These are phyloP conservation scores for Sequoiadendron giganteum DNA, from an alignment of 75 land plant genomes.

Conservation along the genomic window DNA sequence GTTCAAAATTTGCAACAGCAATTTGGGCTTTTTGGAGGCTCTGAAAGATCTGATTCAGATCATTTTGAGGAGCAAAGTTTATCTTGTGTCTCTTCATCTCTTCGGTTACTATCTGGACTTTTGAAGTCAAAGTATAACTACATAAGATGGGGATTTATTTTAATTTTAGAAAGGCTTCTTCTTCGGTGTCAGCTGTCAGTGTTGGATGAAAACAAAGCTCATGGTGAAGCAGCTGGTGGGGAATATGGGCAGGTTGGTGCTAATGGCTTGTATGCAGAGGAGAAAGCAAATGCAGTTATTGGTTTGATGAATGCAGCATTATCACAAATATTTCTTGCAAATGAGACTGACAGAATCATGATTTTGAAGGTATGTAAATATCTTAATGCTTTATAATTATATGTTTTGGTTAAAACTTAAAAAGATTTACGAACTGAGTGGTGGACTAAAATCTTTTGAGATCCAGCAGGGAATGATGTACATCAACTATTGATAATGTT, in stretches of 20 bases:
- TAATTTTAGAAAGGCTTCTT: conserved; percentile 82
- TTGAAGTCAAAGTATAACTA: conserved; percentile 69
- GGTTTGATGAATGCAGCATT: conserved; percentile 84
- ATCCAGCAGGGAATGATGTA: not conserved
- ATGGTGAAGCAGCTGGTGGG: conserved; percentile 20
- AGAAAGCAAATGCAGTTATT: conserved; percentile 77
- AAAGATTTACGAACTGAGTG: not conserved
- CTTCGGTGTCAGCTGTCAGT: conserved; percentile 67
- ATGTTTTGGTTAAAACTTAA: conserved; percentile 49
- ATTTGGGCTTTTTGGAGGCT: conserved; percentile 45
- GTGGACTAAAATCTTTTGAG: not conserved
- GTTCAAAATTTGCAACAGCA: conserved; percentile 59
- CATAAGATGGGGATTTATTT: conserved; percentile 82
- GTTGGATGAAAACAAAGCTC: conserved; percentile 50
- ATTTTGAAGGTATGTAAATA: conserved; percentile 78
- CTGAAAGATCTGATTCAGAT: conserved; percentile 35
- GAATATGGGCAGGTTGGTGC: conserved; percentile 16
- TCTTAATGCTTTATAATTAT: not conserved
- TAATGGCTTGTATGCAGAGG: conserved; percentile 31
- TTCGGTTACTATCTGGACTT: conserved; percentile 77
- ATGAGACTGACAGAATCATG: conserved; percentile 89
- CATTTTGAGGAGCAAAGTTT: conserved; percentile 12
- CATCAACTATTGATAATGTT: not conserved
- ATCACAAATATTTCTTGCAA: conserved; percentile 66
- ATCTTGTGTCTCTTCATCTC: conserved; percentile 47